These are phyloP conservation scores for Escovopsis sp. DNA, from an alignment of 2,329 filamentous ascomycete genomes.

Conservation along the genomic window DNA sequence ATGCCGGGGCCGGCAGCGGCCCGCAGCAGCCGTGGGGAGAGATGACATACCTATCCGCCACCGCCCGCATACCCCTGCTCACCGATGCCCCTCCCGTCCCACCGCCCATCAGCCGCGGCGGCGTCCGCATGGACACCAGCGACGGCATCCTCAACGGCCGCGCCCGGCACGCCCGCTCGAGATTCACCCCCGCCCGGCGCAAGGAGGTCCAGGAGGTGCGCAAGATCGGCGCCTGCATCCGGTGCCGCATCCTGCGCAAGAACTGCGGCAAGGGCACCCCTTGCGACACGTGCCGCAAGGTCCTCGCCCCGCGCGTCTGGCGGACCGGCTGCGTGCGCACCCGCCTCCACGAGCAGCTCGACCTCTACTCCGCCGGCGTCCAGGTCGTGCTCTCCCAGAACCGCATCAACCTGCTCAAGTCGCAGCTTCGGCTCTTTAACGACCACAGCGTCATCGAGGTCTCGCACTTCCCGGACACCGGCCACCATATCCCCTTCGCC, in stretches of 20 bases:
- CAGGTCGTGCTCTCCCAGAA: slow-evolving; percentile 47
- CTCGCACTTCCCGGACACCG: slow-evolving; percentile 41
- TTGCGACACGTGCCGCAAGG: slow-evolving; percentile 47
- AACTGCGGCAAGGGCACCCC: slow-evolving; percentile 49
- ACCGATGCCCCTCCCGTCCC: slow-evolving; percentile 17
- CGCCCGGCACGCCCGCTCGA: slow-evolving; percentile 37
- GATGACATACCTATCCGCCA: slow-evolving; percentile 31
- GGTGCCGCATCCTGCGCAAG: slow-evolving; percentile 50
- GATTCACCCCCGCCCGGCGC: slow-evolving; percentile 41
- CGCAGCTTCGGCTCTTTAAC: slow-evolving; percentile 31
- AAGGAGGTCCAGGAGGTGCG: slow-evolving; percentile 51
- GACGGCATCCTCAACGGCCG: slow-evolving; percentile 29
- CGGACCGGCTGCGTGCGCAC: slow-evolving; percentile 47
- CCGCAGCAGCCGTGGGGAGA: slow-evolving; percentile 35
- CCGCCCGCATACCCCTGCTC: slow-evolving; percentile 16
- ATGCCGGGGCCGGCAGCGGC: slow-evolving; percentile 10
- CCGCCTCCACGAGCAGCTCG: slow-evolving; percentile 43
- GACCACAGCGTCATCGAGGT: slow-evolving; percentile 37
- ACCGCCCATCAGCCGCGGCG: slow-evolving; percentile 25
- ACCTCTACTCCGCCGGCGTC: slow-evolving; percentile 47
- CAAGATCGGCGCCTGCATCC: slow-evolving; percentile 49
- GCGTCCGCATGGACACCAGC: slow-evolving; percentile 36
- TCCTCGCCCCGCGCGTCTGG: slow-evolving; percentile 50
- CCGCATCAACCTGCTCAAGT: slow-evolving; percentile 39
- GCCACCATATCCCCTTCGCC: slow-evolving; percentile 26